A percentile compares a stretch with the other conserved stretches of the same genome.
Evolutionary conservation across 148 eudicot species (phyloP).

Genomic region (Rhododendron simsii): DNA sequence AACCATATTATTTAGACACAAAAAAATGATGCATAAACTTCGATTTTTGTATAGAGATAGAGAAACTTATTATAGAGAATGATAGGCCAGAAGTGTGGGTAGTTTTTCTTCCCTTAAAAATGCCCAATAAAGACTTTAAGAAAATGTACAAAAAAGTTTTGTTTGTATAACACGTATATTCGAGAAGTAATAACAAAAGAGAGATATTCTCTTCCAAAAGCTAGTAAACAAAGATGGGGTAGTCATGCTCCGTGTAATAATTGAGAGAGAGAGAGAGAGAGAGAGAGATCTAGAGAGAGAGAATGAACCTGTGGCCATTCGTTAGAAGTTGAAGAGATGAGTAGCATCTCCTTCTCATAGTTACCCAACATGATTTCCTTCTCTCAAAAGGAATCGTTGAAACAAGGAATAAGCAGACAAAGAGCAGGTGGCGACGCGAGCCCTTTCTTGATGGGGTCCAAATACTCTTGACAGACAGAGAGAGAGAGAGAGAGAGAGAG

Average conservation of each 20-base stretch:
- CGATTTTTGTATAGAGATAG: background rate
- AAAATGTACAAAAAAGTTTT: background rate
- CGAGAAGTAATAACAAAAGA: slow-evolving; percentile 4
- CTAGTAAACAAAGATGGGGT: slow-evolving; percentile 41
- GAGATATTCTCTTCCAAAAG: slow-evolving; percentile 38
- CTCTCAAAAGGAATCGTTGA: slow-evolving; percentile 19
- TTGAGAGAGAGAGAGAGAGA: background rate
- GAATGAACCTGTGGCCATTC: slow-evolving; percentile 24
- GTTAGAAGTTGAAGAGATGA: slow-evolving; percentile 17
- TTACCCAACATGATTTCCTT: slow-evolving; percentile 16
- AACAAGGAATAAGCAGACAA: slow-evolving; percentile 30
- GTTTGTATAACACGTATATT: background rate
- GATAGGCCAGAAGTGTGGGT: background rate
- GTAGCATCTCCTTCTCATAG: slow-evolving; percentile 20
- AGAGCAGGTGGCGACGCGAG: slow-evolving; percentile 31
- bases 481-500: background rate
- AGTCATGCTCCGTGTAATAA: slow-evolving; percentile 18
- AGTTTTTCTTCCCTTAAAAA: background rate
- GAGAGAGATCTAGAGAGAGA: background rate
- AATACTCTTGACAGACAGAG: background rate
- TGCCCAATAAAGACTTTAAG: background rate
- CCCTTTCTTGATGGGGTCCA: slow-evolving; percentile 14
- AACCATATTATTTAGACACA: too few relatives aligned
- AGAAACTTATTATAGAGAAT: background rate
- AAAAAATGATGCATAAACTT: background rate